Percentiles rank a stretch among this genome's conserved stretches.
phyloP scores from a whole-genome alignment of 2,329 filamentous ascomycete species.

The Achaetomium macrosporum region DNA sequence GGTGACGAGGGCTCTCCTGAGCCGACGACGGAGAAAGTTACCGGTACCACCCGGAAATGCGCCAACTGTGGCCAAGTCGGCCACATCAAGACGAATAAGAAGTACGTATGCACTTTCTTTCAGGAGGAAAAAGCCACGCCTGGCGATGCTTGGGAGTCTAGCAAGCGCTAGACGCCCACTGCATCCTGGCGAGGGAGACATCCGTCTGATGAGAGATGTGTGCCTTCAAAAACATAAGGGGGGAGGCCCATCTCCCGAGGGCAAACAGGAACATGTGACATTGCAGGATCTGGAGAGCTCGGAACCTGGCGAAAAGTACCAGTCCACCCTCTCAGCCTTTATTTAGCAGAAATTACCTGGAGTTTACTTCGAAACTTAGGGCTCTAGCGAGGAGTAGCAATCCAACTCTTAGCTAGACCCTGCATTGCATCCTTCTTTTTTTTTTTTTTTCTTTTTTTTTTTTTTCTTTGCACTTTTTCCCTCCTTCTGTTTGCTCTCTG shows the following conservation, averaged over 20 bases:
- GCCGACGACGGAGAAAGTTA: slow-evolving; percentile 45
- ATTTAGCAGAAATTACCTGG: too few relatives aligned
- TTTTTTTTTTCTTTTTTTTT: slow-evolving; percentile 25
- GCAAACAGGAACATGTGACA: not conserved
- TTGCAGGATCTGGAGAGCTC: not conserved
- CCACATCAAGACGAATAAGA: slow-evolving; percentile 99
- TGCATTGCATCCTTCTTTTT: not conserved
- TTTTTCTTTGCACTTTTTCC: slow-evolving; percentile 22
- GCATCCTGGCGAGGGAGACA: slow-evolving; percentile 2
- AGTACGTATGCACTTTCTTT: slow-evolving; percentile 51
- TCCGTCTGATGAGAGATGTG: slow-evolving; percentile 1
- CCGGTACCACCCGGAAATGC: slow-evolving; percentile 80
- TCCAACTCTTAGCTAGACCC: not conserved
- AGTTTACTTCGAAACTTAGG: too few relatives aligned
- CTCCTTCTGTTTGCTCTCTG: not conserved
- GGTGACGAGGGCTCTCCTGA: slow-evolving; percentile 49
- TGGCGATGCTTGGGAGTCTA: not conserved
- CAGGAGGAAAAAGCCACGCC: not conserved
- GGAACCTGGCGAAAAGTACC: not conserved
- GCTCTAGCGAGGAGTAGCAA: too few relatives aligned
- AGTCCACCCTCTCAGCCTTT: not conserved
- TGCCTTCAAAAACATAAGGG: slow-evolving; percentile 1
- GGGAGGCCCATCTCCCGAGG: not conserved
- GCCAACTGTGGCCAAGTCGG: slow-evolving; percentile 95
- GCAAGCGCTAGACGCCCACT: slow-evolving; percentile 2